Conservation (phyloP, 1,284 basidiomycete genomes). For the Pascua guehoae region DNA sequence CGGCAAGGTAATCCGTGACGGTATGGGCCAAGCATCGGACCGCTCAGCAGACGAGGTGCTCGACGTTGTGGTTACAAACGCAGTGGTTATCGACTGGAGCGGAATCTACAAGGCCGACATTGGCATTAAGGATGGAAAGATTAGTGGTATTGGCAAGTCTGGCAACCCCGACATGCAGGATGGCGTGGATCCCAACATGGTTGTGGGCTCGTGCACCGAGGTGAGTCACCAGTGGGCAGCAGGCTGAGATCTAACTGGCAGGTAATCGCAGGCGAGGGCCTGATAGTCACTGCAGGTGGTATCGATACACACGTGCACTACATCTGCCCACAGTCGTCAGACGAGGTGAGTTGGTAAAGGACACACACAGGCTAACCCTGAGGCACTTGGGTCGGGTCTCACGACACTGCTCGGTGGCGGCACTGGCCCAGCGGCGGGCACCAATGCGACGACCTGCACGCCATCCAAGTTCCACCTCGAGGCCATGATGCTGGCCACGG, state of each 20-base stretch:
- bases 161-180: constrained; percentile 96
- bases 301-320: constrained; percentile 90
- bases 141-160: constrained; percentile 88
- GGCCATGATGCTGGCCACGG: constrained; percentile 84
- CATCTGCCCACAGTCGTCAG: constrained; percentile 85
- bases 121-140: constrained; percentile 79
- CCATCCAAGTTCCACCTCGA: constrained; percentile 80
- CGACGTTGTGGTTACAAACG: constrained; percentile 92
- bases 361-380: too few species aligned
- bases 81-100: constrained; percentile 88
- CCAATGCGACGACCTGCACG: constrained; percentile 93
- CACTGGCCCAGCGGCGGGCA: constrained; percentile 86
- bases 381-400: constrained; percentile 57
- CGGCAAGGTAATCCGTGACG: constrained; percentile 89
- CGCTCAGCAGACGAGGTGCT: constrained; percentile 65
- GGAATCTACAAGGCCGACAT: constrained; percentile 99
- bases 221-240: background rate
- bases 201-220: constrained; percentile 84
- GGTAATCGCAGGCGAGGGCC: constrained; percentile 82
- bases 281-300: constrained; percentile 89
- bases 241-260: too few species aligned
- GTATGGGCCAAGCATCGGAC: constrained; percentile 89
- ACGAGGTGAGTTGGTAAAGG: constrained; percentile 37
- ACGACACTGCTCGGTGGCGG: constrained; percentile 90
- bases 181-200: constrained; percentile 67